Evolutionary conservation across 2,329 filamentous ascomycete genomes (phyloP).

Genomic region (Botrytis cinerea): DNA sequence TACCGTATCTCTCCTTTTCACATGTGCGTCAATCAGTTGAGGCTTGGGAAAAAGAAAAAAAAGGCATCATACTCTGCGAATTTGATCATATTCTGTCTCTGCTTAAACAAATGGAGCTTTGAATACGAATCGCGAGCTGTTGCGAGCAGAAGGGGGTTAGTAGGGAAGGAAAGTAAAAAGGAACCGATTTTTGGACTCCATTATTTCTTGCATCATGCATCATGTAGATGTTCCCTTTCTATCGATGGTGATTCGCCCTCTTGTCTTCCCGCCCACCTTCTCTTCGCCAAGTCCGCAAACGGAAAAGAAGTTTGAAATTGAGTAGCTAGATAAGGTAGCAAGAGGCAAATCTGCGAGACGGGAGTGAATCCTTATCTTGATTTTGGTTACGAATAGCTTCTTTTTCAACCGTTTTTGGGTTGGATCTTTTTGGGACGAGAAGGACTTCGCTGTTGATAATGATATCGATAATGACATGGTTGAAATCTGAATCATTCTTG

Average conservation of each 20-base stretch:
- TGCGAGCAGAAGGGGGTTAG: not conserved
- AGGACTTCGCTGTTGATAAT: not conserved
- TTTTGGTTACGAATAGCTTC: not conserved
- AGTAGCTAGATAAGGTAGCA: constrained; percentile 4
- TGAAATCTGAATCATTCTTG: not conserved
- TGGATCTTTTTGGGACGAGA: not conserved
- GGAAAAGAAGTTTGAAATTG: not conserved
- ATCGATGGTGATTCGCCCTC: not conserved
- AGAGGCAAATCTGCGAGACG: not conserved
- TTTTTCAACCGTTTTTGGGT: not conserved
- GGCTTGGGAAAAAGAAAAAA: not conserved
- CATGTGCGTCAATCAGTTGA: not conserved
- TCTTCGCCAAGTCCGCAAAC: constrained; percentile 7
- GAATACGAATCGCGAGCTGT: not conserved
- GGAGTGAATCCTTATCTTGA: not conserved
- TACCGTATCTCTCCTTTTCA: not conserved
- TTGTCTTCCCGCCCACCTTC: not conserved
- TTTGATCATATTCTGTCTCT: constrained; percentile 4
- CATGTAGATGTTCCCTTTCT: not conserved
- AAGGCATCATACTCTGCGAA: not conserved
- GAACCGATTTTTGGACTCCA: not conserved
- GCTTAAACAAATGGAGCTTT: not conserved
- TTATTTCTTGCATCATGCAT: constrained; percentile 18
- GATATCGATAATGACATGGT: not conserved
- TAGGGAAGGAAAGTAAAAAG: not conserved